Base-by-base conservation (phyloP, 305 asterid species). In the Rubia peregrina region DNA sequence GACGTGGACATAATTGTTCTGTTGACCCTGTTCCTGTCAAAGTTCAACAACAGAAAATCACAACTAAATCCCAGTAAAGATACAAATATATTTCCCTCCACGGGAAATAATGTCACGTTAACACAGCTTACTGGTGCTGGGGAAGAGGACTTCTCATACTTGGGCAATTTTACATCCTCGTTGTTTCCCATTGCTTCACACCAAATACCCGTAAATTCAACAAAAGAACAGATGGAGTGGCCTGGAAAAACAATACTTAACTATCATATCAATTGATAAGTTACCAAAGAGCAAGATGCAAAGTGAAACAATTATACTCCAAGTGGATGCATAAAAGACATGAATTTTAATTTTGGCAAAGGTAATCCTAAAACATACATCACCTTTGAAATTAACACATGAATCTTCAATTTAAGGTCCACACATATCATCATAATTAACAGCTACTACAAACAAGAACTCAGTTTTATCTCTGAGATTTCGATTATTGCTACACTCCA, bases 11-110 rank as follows among this genome's bases (percentile, higher is more conserved):
- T 83, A 85, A 68, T 77, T 84, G 6, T 17, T 53, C 59, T n/a
- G 59, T 53, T 17, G 59, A 53, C 59, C 59, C 78, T 86, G 96
- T 42, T 90, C 98, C 97, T 87, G 93, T 70, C 69, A 84, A 83
- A 38, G 68, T 53, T 19, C 70, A 75, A 80, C 69, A 11, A 59
- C 43, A 66, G n/a, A 69, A 44, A 21, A 55, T 65, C 46, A 67
- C 10, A 64, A 77, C 49, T 22, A 42, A 57, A 41, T 56, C 46
- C 44, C 33, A 70, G 70, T 38, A 65, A 71, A 65, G 59, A 62
- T 62, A 70, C 49, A 68, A 11, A 8, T 4, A 30, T 10, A 19
- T 26, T 55, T 57, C 10, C 48, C 21, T 49, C 56, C n/a, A 53
- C 21, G 30, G 36, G 72, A 67, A 69, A 42, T n/a, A 33, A 30